Evolutionary conservation across 2,329 filamentous ascomycete genomes (phyloP).

Genomic region (Aspergillus sp.): DNA sequence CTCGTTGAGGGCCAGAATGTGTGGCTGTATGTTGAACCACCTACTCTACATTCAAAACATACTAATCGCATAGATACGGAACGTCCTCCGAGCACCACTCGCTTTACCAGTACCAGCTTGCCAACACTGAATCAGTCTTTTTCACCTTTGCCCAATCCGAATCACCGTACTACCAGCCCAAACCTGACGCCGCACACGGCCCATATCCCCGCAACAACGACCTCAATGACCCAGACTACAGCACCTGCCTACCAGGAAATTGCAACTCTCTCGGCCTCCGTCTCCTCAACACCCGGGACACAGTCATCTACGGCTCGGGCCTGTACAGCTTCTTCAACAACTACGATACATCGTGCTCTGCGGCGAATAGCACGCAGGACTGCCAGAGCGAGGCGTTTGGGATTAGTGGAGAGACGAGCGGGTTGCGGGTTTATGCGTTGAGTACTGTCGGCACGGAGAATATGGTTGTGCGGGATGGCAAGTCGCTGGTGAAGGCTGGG

Average conservation of each 20-base stretch:
- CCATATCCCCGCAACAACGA: slow-evolving; percentile 24
- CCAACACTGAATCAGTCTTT: slow-evolving; percentile 25
- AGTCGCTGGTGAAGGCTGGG: slow-evolving; percentile 34
- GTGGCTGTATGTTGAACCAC: slow-evolving; percentile 26
- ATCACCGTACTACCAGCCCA: slow-evolving; percentile 35
- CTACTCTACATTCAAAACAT: neutral
- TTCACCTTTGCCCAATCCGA: slow-evolving; percentile 33
- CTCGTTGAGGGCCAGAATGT: slow-evolving; percentile 39
- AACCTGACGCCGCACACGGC: slow-evolving; percentile 23
- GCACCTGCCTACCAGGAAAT: slow-evolving; percentile 21
- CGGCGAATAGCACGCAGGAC: slow-evolving; percentile 28
- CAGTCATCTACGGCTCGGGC: slow-evolving; percentile 45
- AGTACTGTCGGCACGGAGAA: slow-evolving; percentile 41
- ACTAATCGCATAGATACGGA: slow-evolving; percentile 26
- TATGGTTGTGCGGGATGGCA: slow-evolving; percentile 40
- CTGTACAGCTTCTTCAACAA: slow-evolving; percentile 50
- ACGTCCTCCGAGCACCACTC: slow-evolving; percentile 41
- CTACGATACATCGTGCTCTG: slow-evolving; percentile 40
- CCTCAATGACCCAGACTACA: slow-evolving; percentile 31
- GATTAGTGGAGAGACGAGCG: slow-evolving; percentile 32
- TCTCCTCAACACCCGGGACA: slow-evolving; percentile 36
- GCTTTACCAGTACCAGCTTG: slow-evolving; percentile 44
- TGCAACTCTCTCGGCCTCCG: slow-evolving; percentile 43
- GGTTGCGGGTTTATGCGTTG: slow-evolving; percentile 38
- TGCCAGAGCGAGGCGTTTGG: slow-evolving; percentile 46